These are phyloP conservation scores for Fusarium sp. DNA, from an alignment of 2,329 filamentous ascomycete genomes.

Conservation along the genomic window DNA sequence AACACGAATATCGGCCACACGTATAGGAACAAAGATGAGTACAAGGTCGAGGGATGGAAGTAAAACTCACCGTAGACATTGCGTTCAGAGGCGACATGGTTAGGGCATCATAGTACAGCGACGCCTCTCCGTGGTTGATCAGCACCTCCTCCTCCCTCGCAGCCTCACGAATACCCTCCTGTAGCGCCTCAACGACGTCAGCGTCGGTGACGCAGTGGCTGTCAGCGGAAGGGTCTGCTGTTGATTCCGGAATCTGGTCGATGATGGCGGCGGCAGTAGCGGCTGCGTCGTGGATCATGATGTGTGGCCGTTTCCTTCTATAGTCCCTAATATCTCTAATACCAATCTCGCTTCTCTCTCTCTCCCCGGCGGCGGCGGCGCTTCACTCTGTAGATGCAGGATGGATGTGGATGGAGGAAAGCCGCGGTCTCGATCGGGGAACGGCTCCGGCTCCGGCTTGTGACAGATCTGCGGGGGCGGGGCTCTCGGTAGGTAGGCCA, in stretches of 20 bases:
- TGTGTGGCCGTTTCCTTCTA: not conserved
- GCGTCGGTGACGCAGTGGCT: conserved; percentile 38
- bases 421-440: conserved; percentile 28
- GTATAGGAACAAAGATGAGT: not conserved
- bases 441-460: conserved; percentile 34
- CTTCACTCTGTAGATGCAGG: not conserved
- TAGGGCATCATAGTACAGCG: conserved; percentile 64
- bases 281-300: conserved; percentile 31
- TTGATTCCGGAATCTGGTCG: conserved; percentile 19
- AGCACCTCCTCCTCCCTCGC: conserved; percentile 11
- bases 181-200: conserved; percentile 42
- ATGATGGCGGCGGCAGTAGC: conserved; percentile 6
- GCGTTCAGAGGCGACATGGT: conserved; percentile 65
- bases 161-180: conserved; percentile 38
- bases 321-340: not conserved
- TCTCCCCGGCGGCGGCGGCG: not conserved
- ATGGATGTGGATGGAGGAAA: conserved; percentile 4
- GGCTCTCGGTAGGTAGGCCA: conserved; percentile 14
- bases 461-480: conserved; percentile 35
- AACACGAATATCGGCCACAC: not conserved
- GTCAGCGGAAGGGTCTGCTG: conserved; percentile 4
- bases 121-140: conserved; percentile 49
- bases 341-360: not conserved
- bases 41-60: not conserved
- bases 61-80: conserved; percentile 59